These are phyloP conservation scores for Teratosphaeriaceae sp. DNA, from an alignment of 2,329 filamentous ascomycete genomes.

Conservation along the genomic window DNA sequence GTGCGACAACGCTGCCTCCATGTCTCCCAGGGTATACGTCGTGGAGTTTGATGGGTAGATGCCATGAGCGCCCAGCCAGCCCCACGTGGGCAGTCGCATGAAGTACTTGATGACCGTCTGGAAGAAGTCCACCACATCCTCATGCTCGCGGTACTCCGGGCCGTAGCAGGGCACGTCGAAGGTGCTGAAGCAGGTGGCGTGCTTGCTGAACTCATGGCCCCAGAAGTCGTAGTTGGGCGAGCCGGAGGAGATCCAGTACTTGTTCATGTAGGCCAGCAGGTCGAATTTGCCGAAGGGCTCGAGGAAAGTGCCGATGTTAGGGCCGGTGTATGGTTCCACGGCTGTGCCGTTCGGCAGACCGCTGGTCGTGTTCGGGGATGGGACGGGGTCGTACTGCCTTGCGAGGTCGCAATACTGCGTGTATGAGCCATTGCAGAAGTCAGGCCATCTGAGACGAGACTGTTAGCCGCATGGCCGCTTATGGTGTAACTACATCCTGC, in stretches of 20 bases:
- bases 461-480: too few relatives aligned
- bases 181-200: slow-evolving; percentile 58
- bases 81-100: slow-evolving; percentile 52
- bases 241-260: slow-evolving; percentile 55
- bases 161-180: slow-evolving; percentile 62
- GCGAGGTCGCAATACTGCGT: slow-evolving; percentile 62
- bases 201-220: slow-evolving; percentile 34
- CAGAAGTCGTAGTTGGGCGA: slow-evolving; percentile 55
- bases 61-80: slow-evolving; percentile 49
- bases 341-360: slow-evolving; percentile 44
- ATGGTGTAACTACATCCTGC: background rate
- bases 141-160: slow-evolving; percentile 48
- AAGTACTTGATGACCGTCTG: slow-evolving; percentile 54
- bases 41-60: slow-evolving; percentile 56
- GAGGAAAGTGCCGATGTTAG: slow-evolving; percentile 53
- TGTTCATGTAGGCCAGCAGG: slow-evolving; percentile 59
- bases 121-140: slow-evolving; percentile 59
- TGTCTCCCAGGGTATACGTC: slow-evolving; percentile 46
- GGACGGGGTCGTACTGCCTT: slow-evolving; percentile 56
- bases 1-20: slow-evolving; percentile 46
- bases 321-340: slow-evolving; percentile 53
- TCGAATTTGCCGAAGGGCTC: slow-evolving; percentile 52
- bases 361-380: slow-evolving; percentile 56
- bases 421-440: slow-evolving; percentile 51
- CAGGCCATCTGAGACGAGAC: slow-evolving; percentile 44